Evolutionary conservation across 2,329 filamentous ascomycete species (phyloP), one percentile per base, ranked within the genome.

Genomic region (Samsoniella hepiali): DNA sequence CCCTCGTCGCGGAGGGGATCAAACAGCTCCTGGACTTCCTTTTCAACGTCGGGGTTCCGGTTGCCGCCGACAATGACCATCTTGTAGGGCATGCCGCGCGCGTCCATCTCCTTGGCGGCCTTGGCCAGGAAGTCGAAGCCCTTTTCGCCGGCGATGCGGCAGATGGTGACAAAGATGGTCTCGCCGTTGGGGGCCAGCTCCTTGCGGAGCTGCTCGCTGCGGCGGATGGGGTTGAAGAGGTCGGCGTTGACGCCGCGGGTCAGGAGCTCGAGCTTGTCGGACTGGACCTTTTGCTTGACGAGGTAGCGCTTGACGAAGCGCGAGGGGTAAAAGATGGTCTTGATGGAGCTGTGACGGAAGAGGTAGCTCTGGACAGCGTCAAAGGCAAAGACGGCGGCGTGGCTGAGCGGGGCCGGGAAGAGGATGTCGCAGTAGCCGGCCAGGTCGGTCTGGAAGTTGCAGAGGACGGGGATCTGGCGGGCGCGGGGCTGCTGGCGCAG

Each of bases 401-500:
- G 75, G 68, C 85, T 85, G 22, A 91, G 77, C 0, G 85, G 86
- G 1, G 79, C 76, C 0, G 88, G 86, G 65, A 91, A 88, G n/a
- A 91, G 77, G 58, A 91, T 89, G 56, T 84, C 81, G 69, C 86
- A 88, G 72, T 91, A 91, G 1, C 87, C 87, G 0, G 86, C 84
- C 10, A 91, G 76, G 70, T 91, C 88, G 1, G 88, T 91, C 73
- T 91, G 88, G 67, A 90, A 91, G 72, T 90, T 91, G 71, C 88
- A 83, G 50, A 90, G 78, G 1, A 89, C 77, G 2, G 84, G 84
- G 1, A 87, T 81, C 49, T 86, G 85, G 9, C 78, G 77, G 38
- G 82, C 76, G 29, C 72, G 72, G 15, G 79, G 76, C 61, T 89
- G 80, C 67, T 89, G 87, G 51, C 85, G 81, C 58, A 89, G 76